Evolutionary conservation across 1,284 basidiomycete species (phyloP), one percentile per base, ranked within the genome.

Genomic region (Cryptococcus sp.): DNA sequence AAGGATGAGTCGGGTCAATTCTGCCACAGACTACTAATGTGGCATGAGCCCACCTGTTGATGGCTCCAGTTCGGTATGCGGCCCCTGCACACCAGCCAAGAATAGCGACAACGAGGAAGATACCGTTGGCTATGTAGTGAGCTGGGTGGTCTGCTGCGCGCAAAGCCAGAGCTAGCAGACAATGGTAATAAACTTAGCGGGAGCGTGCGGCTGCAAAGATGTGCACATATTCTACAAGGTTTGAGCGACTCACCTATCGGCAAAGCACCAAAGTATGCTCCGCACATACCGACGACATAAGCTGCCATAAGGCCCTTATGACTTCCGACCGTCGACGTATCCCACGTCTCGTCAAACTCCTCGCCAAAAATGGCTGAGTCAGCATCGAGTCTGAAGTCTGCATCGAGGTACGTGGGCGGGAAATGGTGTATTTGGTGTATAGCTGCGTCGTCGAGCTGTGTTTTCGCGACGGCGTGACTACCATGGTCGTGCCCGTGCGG

Each of bases 61-160:
- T 68, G 40, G 70, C 72, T 4, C 61, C 65, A 4, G 66, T 64
- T 41, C 70, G 70, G 63, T 78, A 78, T 5, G 65, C 67, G 11
- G 67, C 62, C 22, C 72, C 70, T n/a, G 67, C 62, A 40, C 75
- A 47, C 76, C 76, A 78, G 16, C 74, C 72, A 13, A 71, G 48
- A 16, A 68, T 40, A 45, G 70, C 66, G 25, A 71, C 51, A 20
- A 50, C 59, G 27, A 76, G 60, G 61, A 71, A 71, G 3, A 51
- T 58, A 13, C 49, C 56, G 55, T 71, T 73, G 52, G 50, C 68
- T 47, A 75, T 47, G 62, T 72, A 66, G 54, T 76, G 74, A 15
- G 63, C 59, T 5, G 72, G 68, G 50, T 75, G 72, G 38, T 66
- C 54, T 2, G 72, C 72, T 5, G 74, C 69, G 39, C 72, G 63